phyloP scores from a whole-genome alignment of 2,329 filamentous ascomycete species.

The Alternaria viburni region DNA sequence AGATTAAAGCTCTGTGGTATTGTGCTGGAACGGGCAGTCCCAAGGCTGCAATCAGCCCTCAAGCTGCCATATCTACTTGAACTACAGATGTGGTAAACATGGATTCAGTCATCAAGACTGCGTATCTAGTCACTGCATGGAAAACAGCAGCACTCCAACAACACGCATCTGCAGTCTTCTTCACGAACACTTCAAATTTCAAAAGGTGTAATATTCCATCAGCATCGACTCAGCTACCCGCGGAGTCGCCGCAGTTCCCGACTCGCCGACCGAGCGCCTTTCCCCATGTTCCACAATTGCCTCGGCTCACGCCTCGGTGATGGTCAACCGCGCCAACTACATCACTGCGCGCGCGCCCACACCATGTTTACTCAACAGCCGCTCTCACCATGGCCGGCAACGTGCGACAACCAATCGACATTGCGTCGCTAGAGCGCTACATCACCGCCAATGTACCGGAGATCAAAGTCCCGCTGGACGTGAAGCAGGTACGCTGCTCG shows the following conservation, averaged over 20 bases:
- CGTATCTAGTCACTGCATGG: neutral
- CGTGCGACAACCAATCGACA: constrained; percentile 89
- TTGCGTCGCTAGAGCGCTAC: constrained; percentile 79
- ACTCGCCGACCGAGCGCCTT: constrained; percentile 12
- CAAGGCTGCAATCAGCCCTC: neutral
- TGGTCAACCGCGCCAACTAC: constrained; percentile 21
- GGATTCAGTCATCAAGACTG: neutral
- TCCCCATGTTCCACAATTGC: constrained; percentile 19
- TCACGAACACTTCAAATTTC: neutral
- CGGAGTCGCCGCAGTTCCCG: constrained; percentile 11
- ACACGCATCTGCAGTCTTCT: neutral
- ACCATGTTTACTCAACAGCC: constrained; percentile 20
- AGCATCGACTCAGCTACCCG: neutral
- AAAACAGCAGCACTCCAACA: neutral
- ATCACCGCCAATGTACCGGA: constrained; percentile 78
- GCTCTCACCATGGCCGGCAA: constrained; percentile 73
- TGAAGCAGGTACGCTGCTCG: constrained; percentile 76
- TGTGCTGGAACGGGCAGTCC: neutral
- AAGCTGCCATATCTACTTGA: neutral
- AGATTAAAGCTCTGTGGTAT: neutral
- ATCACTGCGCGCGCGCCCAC: constrained; percentile 14
- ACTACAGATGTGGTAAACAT: neutral
- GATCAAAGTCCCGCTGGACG: constrained; percentile 80
- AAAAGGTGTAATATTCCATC: neutral
- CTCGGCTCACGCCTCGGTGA: constrained; percentile 13